Conservation (phyloP, 176 grass and related monocot species). For the Rhynchospora pubera region DNA sequence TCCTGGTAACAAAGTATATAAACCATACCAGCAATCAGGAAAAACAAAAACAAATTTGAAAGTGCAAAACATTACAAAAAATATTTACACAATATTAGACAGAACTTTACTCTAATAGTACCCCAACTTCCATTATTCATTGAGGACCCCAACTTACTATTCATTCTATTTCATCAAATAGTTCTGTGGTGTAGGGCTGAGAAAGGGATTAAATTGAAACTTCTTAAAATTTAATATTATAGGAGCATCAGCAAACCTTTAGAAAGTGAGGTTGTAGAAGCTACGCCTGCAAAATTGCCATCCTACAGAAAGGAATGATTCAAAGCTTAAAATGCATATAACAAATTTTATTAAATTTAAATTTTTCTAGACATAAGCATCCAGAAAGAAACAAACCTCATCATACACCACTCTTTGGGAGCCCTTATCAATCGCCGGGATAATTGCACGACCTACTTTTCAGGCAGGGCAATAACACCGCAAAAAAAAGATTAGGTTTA, state of each 20-base stretch:
- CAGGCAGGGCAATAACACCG: background rate
- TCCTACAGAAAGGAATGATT: background rate
- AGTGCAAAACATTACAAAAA: background rate
- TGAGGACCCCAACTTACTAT: background rate
- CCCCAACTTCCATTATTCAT: background rate
- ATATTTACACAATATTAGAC: background rate
- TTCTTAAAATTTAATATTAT: background rate
- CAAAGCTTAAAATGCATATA: background rate
- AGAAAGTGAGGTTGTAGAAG: background rate
- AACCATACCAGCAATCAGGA: background rate
- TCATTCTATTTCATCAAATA: background rate
- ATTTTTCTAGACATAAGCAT: background rate
- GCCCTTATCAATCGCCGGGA: background rate
- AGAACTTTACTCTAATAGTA: background rate
- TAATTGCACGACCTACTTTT: background rate
- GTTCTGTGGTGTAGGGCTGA: background rate
- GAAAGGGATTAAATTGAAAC: background rate
- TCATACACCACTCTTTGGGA: conserved; percentile 6
- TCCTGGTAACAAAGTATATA: background rate
- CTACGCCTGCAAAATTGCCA: background rate
- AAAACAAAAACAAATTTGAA: background rate
- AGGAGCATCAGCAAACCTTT: background rate
- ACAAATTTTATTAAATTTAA: background rate
- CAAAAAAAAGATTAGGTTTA: background rate
- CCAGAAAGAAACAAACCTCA: background rate